phyloP scores from a whole-genome alignment of 148 eudicot species.

The Pharnaceum exiguum region DNA sequence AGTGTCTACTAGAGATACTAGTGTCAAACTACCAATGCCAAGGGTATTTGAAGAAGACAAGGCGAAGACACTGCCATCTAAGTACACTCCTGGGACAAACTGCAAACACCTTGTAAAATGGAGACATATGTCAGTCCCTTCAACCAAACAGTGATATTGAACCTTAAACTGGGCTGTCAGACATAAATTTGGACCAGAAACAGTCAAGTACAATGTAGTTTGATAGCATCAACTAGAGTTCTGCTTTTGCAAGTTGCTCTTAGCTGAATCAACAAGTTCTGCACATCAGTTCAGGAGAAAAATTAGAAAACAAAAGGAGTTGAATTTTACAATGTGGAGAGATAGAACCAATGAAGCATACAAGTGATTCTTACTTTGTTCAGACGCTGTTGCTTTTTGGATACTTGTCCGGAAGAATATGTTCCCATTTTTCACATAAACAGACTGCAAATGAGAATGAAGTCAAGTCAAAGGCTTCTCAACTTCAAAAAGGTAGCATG shows the following conservation, averaged over 20 bases:
- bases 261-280: not conserved
- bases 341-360: not conserved
- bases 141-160: too few relatives aligned
- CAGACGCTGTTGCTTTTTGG: slow-evolving; percentile 42
- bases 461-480: not conserved
- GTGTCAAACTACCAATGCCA: too few relatives aligned
- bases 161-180: too few relatives aligned
- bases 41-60: too few relatives aligned
- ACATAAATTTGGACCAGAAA: too few relatives aligned
- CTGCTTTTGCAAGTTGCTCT: not conserved
- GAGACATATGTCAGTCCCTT: too few relatives aligned
- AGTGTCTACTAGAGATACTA: too few relatives aligned
- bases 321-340: not conserved
- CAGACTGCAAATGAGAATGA: slow-evolving; percentile 24
- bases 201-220: not conserved
- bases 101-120: too few relatives aligned
- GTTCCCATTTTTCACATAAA: slow-evolving; percentile 52
- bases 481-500: not conserved
- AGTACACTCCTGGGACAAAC: too few relatives aligned
- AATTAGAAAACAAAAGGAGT: not conserved
- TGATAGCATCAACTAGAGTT: not conserved
- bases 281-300: not conserved
- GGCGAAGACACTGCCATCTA: too few relatives aligned
- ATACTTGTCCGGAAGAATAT: slow-evolving; percentile 48
- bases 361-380: slow-evolving; percentile 42